Conservation (phyloP, 257 asterid species). For the Petrea volubilis region DNA sequence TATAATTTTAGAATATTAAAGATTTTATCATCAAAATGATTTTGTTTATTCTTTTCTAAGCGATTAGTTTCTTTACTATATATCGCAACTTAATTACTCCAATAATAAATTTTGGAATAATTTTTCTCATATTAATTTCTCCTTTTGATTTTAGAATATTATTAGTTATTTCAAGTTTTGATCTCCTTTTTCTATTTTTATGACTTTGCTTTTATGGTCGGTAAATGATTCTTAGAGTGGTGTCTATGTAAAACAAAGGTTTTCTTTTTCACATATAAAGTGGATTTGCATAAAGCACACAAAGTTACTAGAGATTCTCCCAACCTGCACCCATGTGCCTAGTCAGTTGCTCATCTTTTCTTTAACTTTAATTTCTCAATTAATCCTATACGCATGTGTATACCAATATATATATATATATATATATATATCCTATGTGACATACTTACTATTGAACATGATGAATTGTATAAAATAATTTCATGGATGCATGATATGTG, state of each 20-base stretch:
- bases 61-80: background rate
- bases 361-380: background rate
- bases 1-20: too few relatives aligned
- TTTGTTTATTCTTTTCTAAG: background rate
- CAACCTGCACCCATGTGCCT: background rate
- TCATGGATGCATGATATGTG: too few relatives aligned
- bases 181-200: too few relatives aligned
- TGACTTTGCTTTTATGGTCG: background rate
- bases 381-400: too few relatives aligned
- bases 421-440: too few relatives aligned
- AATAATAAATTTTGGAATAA: background rate
- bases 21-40: background rate
- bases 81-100: background rate
- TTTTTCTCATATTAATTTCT: too few relatives aligned
- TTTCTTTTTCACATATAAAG: background rate
- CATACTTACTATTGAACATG: too few relatives aligned
- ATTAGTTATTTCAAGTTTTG: too few relatives aligned
- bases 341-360: background rate
- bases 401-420: too few relatives aligned
- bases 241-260: slow-evolving; percentile 14
- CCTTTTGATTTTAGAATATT: too few relatives aligned
- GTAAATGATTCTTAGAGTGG: slow-evolving; percentile 45
- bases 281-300: background rate
- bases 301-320: slow-evolving; percentile 21
- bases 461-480: too few relatives aligned